Base-by-base conservation (phyloP, 1,139 yeast species). In the Kodamaea arcana region DNA sequence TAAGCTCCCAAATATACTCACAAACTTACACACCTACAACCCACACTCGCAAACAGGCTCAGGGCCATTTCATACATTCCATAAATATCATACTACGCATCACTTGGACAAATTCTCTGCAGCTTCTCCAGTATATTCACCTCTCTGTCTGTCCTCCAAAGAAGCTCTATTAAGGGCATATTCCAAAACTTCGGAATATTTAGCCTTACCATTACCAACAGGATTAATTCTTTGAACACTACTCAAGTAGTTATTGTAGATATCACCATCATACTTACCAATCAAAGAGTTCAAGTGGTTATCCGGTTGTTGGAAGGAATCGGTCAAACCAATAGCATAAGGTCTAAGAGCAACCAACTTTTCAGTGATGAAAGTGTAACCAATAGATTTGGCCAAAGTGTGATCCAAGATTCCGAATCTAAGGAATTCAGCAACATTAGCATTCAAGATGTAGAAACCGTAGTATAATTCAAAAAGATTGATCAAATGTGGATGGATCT, bases 251-350 rank as follows among this genome's bases (percentile, higher is more conserved):
- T 69, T 69, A 45, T 67, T 73, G 46, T 69, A 69, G 43, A 69
- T 53, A 51, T 69, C 62, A 44, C 75, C 75, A 41, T 68, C 69
- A 46, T 59, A 68, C 34, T 52, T 56, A 42, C 74, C 75, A 42
- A 69, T 58, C 34, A 62, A 56, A 8, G 75, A 64, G 52, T 69
- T 66, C 41, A 69, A 52, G 48, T 64, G 47, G 62, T 61, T 65
- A 48, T 69, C 75, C 26, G 71, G 56, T 43, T 56, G 60, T 48
- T 68, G 71, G 71, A 69, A 69, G n/a, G 75, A 57, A 51, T 69
- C 75, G 29, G 75, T 69, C 42, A 59, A 65, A 17, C 71, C 68
- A 43, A 69, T 58, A 29, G 64, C 69, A 42, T 66, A 60, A 29
- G 73, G 73, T 56, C 75, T 65, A 40, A 69, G 47, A 40, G 62